Evolutionary conservation across 176 grass and related monocot genomes (phyloP), one percentile per base, ranked within the genome.

Genomic region (Bolboschoenus planiculmis): DNA sequence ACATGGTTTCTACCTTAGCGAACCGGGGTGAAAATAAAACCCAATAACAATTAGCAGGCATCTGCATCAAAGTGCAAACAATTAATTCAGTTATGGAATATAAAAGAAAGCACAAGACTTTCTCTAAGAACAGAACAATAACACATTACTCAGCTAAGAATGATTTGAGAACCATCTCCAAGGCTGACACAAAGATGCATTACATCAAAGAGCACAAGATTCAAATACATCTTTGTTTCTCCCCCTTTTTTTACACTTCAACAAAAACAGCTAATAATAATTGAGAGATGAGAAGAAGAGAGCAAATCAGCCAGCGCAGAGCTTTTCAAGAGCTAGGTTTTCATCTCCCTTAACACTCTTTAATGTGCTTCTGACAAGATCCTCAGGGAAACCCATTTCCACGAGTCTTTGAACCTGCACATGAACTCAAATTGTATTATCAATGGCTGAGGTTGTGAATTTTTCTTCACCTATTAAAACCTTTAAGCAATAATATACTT

Each of bases 351-450:
- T 95, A 4, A 96, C 97, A 31, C 86, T 96, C 80, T 89, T 87
- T 84, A 99, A 75, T 4, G 86, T 64, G 86, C 83, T 96, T 92
- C 89, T 95, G 80, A 99, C 97, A 55, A 87, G 42, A 34, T 92
- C 97, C 83, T 99, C 97, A 4, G 97, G 86, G 78, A 99, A 99
- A 58, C 97, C 97, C 97, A 99, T 99, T 84, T 99, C 97, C 23
- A 93, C 88, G 24, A 99, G 89, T 86, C 90, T 99, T 89, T 92
- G 89, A 11, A 96, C 89, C 97, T 99, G 77, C 34, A 57, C 6
- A 80, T 33, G 84, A 26, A 85, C 31, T 1, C 64, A 81, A 31
- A 80, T 2, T 81, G 15, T 56, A 65, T 7, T 35, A 85, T 9
- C 4, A 4, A 40, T 48, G 13, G 16, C 36, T 16, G 75, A 61